Evolutionary conservation across 352 stramenopile genomes (phyloP), one percentile per base, ranked within the genome.

Genomic region (Phytophthora megakarya): DNA sequence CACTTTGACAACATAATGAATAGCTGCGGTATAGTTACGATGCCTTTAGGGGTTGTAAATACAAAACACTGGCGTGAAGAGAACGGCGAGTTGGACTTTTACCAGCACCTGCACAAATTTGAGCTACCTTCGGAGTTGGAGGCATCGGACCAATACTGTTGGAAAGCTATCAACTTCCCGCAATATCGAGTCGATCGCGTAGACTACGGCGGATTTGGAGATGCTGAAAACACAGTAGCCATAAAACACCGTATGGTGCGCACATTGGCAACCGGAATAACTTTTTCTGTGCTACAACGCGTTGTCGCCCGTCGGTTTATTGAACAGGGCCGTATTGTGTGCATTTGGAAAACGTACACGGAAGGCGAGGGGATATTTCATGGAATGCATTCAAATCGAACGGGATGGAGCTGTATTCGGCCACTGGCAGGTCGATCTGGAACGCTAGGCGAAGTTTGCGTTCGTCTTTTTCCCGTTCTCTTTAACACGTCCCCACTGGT

Each of bases 271-370:
- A 23, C 47, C n/a, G 32, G 47, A 10, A 26, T 21, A 9, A 33
- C n/a, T 21, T 30, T 40, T 10, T 60, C 39, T 2, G 30, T 54
- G 2, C 7, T 60, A 16, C 48, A 66, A 32, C 40, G 48, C 8
- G 12, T 42, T 35, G 48, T 48, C 9, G 42, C 13, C 42, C 39
- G 48, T 33, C 47, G 58, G 12, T 54, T 66, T 19, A 11, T 53
- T 8, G 48, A 66, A 19, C 13, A 51, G 13, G 38, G 18, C 19
- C 35, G 46, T 35, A 16, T 32, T 23, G 16, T 54, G n/a, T 10
- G 28, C 11, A 42, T 47, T 18, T 66, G 47, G 47, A 59, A 60
- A 40, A 39, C 30, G 8, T 59, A 53, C 22, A 37, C 50, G 13
- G 47, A 58, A 35, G 58, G 48, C 9, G 48, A 66, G 32, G 40